These are phyloP conservation scores for Ceratonia siliqua DNA, from an alignment of 306 rosid species.

Conservation along the genomic window DNA sequence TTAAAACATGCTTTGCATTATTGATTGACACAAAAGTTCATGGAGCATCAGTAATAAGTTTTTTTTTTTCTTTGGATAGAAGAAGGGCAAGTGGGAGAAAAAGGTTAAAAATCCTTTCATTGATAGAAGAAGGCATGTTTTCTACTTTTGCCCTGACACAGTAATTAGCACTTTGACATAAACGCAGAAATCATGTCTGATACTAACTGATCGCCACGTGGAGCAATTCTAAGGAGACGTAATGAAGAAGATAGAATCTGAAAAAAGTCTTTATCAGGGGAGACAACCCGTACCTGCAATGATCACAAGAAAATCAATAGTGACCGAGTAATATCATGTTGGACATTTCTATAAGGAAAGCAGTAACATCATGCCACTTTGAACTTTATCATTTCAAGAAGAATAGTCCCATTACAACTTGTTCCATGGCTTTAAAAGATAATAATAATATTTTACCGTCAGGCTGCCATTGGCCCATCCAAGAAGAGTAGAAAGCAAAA, in stretches of 20 bases:
- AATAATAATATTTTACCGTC: neutral
- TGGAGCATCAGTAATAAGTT: too few relatives aligned
- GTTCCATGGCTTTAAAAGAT: neutral
- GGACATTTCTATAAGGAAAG: constrained; percentile 10
- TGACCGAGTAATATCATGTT: constrained; percentile 28
- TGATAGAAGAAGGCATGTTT: too few relatives aligned
- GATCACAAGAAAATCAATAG: constrained; percentile 33
- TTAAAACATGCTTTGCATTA: constrained; percentile 16
- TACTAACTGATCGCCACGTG: constrained; percentile 93
- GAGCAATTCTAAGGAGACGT: constrained; percentile 92
- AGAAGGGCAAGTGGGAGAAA: too few relatives aligned
- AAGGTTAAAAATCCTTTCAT: neutral
- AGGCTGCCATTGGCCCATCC: neutral
- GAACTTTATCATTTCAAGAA: constrained; percentile 8
- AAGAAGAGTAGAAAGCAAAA: constrained; percentile 10
- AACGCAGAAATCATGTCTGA: constrained; percentile 26
- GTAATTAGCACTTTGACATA: constrained; percentile 10
- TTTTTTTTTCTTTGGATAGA: too few relatives aligned
- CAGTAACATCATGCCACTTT: constrained; percentile 18
- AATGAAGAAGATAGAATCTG: constrained; percentile 91
- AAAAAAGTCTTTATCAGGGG: constrained; percentile 97
- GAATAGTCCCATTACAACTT: neutral
- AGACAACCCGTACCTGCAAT: constrained; percentile 89
- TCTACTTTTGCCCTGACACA: constrained; percentile 22
- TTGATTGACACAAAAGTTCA: neutral